Evolutionary conservation across 2,329 filamentous ascomycete species (phyloP).

Genomic region (Leptosphaerulina australis): DNA sequence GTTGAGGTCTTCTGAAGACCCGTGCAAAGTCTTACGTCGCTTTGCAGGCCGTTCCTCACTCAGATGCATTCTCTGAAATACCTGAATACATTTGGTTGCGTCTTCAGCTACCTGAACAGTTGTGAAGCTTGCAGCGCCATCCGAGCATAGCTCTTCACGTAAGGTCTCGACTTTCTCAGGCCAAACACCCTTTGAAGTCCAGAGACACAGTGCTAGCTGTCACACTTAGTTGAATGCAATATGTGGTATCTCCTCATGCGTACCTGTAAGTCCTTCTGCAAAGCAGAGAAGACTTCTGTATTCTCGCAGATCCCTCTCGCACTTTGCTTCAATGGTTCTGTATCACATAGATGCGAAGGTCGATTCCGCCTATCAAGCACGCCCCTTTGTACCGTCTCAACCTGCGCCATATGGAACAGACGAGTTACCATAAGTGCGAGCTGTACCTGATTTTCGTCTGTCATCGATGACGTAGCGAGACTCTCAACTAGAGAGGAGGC

Average conservation of each 20-base stretch:
- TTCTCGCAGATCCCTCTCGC: constrained; percentile 28
- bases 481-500: constrained; percentile 30
- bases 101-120: constrained; percentile 32
- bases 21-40: constrained; percentile 32
- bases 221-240: constrained; percentile 10
- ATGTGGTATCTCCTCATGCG: background rate
- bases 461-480: constrained; percentile 20
- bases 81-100: constrained; percentile 4
- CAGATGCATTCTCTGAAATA: constrained; percentile 8
- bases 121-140: constrained; percentile 28
- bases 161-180: constrained; percentile 30
- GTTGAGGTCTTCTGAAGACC: constrained; percentile 22
- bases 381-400: background rate
- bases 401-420: constrained; percentile 16
- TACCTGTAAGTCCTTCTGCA: constrained; percentile 45
- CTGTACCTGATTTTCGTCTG: constrained; percentile 31
- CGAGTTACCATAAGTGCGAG: constrained; percentile 34
- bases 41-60: constrained; percentile 38
- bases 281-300: constrained; percentile 16
- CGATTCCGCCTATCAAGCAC: background rate
- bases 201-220: constrained; percentile 44
- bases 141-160: constrained; percentile 30
- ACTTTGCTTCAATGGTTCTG: background rate
- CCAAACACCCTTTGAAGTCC: constrained; percentile 39
- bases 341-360: background rate